Evolutionary conservation across 129 eudicot genomes (phyloP).

Genomic region (Apium graveolens): DNA sequence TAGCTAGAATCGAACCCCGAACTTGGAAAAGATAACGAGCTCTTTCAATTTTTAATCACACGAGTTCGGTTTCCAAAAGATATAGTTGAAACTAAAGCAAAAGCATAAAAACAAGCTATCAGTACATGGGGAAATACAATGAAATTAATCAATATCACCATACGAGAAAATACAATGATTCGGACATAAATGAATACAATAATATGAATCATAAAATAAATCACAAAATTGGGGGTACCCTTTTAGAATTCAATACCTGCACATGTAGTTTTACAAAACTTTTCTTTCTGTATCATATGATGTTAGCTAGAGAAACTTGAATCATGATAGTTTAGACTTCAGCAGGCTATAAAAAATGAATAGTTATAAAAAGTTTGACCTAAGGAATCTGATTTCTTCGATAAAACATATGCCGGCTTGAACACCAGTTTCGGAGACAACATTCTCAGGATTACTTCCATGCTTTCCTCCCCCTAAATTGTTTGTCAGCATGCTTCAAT

Average conservation of each 20-base stretch:
- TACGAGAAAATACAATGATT: background rate
- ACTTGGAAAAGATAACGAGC: too few relatives aligned
- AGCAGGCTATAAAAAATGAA: background rate
- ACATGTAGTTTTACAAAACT: background rate
- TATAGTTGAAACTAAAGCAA: too few relatives aligned
- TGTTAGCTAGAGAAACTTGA: background rate
- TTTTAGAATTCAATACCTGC: background rate
- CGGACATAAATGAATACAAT: background rate
- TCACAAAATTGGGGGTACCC: background rate
- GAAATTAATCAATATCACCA: too few relatives aligned
- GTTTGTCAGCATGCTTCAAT: conserved; percentile 47
- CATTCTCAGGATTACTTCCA: conserved; percentile 47
- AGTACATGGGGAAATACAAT: too few relatives aligned
- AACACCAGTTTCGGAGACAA: background rate
- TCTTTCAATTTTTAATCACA: too few relatives aligned
- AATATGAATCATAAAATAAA: background rate
- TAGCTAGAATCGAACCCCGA: too few relatives aligned
- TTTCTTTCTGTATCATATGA: background rate
- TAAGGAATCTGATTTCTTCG: background rate
- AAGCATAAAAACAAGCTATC: too few relatives aligned
- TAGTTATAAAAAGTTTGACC: background rate
- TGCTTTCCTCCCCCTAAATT: conserved; percentile 95
- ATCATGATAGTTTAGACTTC: background rate
- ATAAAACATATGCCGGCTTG: background rate
- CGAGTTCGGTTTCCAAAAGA: too few relatives aligned